Evolutionary conservation across 1,284 basidiomycete genomes (phyloP).

Genomic region (Cystobasidium slooffiae): DNA sequence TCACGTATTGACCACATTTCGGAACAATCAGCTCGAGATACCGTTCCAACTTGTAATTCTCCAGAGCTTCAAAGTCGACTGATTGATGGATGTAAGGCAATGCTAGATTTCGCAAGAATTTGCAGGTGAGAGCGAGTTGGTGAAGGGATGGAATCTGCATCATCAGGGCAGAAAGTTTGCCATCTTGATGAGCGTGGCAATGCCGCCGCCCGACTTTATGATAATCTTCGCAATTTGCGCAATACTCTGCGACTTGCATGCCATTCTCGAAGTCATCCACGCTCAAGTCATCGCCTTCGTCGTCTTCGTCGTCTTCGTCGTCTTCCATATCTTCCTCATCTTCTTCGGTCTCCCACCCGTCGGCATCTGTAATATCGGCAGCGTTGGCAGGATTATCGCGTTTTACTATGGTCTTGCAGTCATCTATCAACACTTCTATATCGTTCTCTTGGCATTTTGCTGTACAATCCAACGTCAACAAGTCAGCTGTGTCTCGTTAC

Average conservation of each 20-base stretch:
- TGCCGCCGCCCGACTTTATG: neutral
- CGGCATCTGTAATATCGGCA: neutral
- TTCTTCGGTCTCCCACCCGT: constrained; percentile 41
- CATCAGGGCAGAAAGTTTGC: neutral
- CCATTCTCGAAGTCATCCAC: neutral
- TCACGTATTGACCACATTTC: constrained; percentile 36
- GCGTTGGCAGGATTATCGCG: neutral
- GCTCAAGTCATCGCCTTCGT: neutral
- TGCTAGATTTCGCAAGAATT: constrained; percentile 21
- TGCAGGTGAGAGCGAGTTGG: constrained; percentile 27
- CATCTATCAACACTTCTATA: constrained; percentile 11
- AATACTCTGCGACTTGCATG: neutral
- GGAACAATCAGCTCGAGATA: constrained; percentile 30
- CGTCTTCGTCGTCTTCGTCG: constrained; percentile 4
- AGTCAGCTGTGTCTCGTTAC: neutral
- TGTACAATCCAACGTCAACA: neutral
- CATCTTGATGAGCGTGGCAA: neutral
- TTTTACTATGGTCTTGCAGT: constrained; percentile 12
- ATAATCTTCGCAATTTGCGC: neutral
- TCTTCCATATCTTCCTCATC: constrained; percentile 28
- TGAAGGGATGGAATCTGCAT: constrained; percentile 5
- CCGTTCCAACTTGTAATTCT: constrained; percentile 9
- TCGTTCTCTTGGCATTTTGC: constrained; percentile 43
- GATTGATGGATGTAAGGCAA: constrained; percentile 22
- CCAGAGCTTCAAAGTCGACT: constrained; percentile 36